Conservation (phyloP, 163 green algal genomes). For the Scenedesmus sp. region DNA sequence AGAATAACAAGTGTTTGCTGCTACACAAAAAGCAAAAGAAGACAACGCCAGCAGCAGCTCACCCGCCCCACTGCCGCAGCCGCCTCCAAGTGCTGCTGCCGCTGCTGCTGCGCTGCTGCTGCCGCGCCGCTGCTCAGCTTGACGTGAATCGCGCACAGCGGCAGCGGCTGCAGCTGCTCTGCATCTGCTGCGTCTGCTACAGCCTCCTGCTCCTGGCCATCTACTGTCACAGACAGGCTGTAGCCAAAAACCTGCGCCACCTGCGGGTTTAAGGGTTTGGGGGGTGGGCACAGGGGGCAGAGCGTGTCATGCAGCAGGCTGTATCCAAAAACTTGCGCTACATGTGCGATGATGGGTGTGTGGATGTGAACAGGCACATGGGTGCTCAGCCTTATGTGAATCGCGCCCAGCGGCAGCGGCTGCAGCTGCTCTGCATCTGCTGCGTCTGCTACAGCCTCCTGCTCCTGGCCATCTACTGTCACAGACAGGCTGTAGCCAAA, state of each 20-base stretch:
- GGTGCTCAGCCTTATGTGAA: neutral
- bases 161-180: conserved; percentile 16
- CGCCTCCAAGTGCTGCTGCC: neutral
- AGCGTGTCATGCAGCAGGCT: no score
- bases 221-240: neutral
- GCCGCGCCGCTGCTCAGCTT: neutral
- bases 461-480: neutral
- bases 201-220: neutral
- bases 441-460: neutral
- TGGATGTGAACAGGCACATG: no score
- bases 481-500: conserved; percentile 43
- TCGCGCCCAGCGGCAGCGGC: neutral
- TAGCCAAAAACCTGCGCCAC: conserved; percentile 28
- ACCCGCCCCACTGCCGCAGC: neutral
- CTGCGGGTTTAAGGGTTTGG: neutral
- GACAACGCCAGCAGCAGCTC: neutral
- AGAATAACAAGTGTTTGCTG: no score
- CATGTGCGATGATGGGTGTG: no score
- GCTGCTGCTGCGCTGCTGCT: conserved; percentile 1
- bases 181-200: neutral
- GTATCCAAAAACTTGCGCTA: no score
- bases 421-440: conserved; percentile 16
- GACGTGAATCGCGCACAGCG: neutral
- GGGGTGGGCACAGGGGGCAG: no score
- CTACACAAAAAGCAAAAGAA: no score